Conservation (phyloP, 768 basidiomycete species). For the Leccinum subgranulosum region DNA sequence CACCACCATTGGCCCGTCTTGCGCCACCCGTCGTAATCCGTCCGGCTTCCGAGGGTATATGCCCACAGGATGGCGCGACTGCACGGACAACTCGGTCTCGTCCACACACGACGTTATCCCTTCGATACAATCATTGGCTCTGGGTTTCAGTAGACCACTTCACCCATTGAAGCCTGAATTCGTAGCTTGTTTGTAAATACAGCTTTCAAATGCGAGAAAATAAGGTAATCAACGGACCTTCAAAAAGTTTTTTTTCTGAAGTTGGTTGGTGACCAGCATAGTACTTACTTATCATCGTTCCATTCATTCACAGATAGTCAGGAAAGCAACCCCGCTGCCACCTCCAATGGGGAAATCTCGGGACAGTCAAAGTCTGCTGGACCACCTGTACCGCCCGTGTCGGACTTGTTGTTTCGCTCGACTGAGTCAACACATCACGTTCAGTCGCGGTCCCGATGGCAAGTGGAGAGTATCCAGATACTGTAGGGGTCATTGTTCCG, state of each 20-base stretch:
- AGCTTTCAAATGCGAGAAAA: background rate
- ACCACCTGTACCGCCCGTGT: background rate
- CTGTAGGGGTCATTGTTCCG: conserved; percentile 1
- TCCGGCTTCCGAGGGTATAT: conserved; percentile 8
- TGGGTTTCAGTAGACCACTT: background rate
- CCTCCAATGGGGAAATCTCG: background rate
- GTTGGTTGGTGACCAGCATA: background rate
- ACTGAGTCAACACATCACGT: background rate
- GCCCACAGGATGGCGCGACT: conserved; percentile 8
- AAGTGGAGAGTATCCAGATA: background rate
- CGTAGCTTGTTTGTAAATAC: background rate
- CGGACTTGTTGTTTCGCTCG: conserved; percentile 10
- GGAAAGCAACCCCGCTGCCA: conserved; percentile 9
- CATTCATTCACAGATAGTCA: background rate
- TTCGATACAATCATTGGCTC: background rate
- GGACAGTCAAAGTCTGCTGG: conserved; percentile 2
- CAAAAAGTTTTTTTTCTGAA: background rate
- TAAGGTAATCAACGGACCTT: background rate
- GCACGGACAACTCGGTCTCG: background rate
- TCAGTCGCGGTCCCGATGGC: conserved; percentile 12
- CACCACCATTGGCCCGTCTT: background rate
- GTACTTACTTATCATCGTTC: background rate
- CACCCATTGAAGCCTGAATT: background rate
- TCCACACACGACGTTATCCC: conserved; percentile 1
- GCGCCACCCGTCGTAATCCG: conserved; percentile 11